Percentiles rank a stretch among this genome's conserved stretches.
These are phyloP conservation scores for Fistulifera pelliculosa DNA, from an alignment of 108 stramenopile genomes.

Conservation along the genomic window DNA sequence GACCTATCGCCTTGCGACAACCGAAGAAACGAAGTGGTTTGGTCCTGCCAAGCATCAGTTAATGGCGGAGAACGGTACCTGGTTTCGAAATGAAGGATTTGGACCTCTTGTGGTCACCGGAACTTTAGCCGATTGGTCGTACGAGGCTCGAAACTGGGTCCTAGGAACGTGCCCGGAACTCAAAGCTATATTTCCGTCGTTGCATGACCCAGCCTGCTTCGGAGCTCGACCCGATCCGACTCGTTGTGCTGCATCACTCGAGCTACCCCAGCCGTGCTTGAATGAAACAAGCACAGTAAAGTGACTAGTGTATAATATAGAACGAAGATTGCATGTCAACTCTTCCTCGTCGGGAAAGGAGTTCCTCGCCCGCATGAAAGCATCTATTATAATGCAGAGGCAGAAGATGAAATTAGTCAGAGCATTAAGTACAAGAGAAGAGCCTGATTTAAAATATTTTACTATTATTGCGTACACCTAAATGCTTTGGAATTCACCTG, in stretches of 20 bases:
- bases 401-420: too few species aligned
- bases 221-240: conserved; percentile 41
- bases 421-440: too few species aligned
- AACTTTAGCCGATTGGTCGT: conserved; percentile 28
- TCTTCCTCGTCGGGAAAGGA: too few species aligned
- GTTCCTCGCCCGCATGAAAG: too few species aligned
- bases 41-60: conserved; percentile 13
- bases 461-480: conserved; percentile 21
- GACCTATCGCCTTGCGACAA: conserved; percentile 11
- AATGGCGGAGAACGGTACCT: not conserved
- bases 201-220: conserved; percentile 57
- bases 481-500: conserved; percentile 76
- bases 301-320: too few species aligned
- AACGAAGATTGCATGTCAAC: too few species aligned
- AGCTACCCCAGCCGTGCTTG: too few species aligned
- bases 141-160: conserved; percentile 19
- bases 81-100: conserved; percentile 6
- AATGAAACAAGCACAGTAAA: too few species aligned
- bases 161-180: conserved; percentile 41
- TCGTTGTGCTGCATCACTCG: too few species aligned
- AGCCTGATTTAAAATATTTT: too few species aligned
- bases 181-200: conserved; percentile 40
- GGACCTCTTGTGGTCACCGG: conserved; percentile 34
- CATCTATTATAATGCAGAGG: too few species aligned
- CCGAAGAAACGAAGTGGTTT: conserved; percentile 21